Evolutionary conservation across 768 basidiomycete species (phyloP), one percentile per base, ranked within the genome.

Genomic region (Pholiota conissans): DNA sequence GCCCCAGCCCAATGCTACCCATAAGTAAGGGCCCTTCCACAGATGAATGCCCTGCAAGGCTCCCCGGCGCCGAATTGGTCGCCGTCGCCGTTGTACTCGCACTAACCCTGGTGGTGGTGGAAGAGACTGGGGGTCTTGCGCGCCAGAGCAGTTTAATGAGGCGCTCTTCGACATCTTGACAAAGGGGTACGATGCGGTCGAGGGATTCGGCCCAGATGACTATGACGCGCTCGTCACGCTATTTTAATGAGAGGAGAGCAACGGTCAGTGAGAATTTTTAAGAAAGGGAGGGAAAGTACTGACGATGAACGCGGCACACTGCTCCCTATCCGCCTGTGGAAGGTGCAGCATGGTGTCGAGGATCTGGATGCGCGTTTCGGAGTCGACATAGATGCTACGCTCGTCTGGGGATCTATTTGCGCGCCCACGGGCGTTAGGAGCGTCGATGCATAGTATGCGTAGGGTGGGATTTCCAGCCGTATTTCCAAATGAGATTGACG

Each of bases 261-360:
- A 14, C 10, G 37, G 29, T 20, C 16, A 20, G 8, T 56, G 47
- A 1, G 13, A 52, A 28, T 7, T 34, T 55, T n/a, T n/a, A n/a
- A n/a, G n/a, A n/a, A 11, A 40, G 49, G 18, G 2, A 13, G 57
- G 13, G 27, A 22, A 40, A 10, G 53, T n/a, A 79, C 86, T 60
- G 56, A 88, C 88, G 65, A 93, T 85, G 68, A 95, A 95, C 0
- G 93, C 92, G 73, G 90, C 93, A 49, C 85, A 89, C 63, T 94
- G 92, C 58, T 93, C 91, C 73, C 89, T 89, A 63, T 93, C 89
- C 0, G 91, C 91, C 52, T 85, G 81, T 5, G 90, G 88, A 35
- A 95, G 84, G 66, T 83, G 77, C 56, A 84, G 73, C 77, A 95
- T 87, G 22, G 89, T 87, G 64, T 93, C 90, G 48, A 94, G 68